Evolutionary conservation across 306 rosid genomes (phyloP), one percentile per base, ranked within the genome.

Genomic region (Trifolium subterraneum): DNA sequence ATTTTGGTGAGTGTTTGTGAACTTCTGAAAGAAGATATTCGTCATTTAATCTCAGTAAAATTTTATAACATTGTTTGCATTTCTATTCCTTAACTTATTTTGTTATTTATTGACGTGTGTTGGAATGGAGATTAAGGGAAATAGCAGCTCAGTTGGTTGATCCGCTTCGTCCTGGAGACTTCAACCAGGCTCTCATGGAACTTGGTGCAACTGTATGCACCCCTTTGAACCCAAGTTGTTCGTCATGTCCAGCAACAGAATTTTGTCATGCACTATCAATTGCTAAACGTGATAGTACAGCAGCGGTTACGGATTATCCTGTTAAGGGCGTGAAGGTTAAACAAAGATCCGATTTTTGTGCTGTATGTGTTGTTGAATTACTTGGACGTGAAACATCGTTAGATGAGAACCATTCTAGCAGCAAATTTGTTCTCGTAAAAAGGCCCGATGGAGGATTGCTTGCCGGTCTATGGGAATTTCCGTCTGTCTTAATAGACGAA

Each of bases 381-480:
- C 64, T 89, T 64, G 89, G 86, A 68, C 83, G 75, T 56, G 81
- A 82, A 72, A 75, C 80, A 22, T 39, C n/a, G 68, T 79, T 52
- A 15, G 72, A 78, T 0, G 48, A 58, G 54, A 78, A 68, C 33
- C 81, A 61, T 31, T 77, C 83, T 31, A 69, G 75, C 73, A 80
- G 90, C 81, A 77, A 68, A 71, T 91, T 91, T 80, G 82, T 93
- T 85, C 88, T 93, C 19, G 91, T 88, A 13, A 93, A 93, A 83
- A 86, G 98, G 81, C 96, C 97, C 1, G 82, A 86, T 20, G 93
- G 89, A 76, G 98, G 98, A 63, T 85, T 93, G 84, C 98, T 93
- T 72, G 98, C 98, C 31, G 97, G 97, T 73, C 93, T 89, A 10
- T 91, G 98, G 98, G 98, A 93, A 87, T 93, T 93, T 82, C 98